Evolutionary conservation across 306 rosid genomes (phyloP).

Genomic region (Carpinus viminea): DNA sequence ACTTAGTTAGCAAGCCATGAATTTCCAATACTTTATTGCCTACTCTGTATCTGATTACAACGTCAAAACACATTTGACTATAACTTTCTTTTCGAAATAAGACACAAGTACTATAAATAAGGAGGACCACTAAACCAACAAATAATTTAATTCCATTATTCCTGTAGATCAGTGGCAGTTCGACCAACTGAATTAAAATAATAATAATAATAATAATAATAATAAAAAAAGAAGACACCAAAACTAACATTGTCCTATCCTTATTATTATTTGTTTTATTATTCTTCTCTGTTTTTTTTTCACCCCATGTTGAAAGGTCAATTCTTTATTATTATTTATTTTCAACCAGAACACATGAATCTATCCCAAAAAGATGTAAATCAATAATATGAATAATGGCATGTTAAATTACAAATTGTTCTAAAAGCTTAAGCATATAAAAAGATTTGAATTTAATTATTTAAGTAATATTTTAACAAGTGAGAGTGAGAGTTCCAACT

Average conservation of each 20-base stretch:
- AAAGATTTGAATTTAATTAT: too few species aligned
- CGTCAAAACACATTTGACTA: neutral
- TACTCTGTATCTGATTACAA: neutral
- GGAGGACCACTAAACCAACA: neutral
- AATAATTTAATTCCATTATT: neutral
- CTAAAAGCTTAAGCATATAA: too few species aligned
- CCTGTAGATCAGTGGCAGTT: slow-evolving; percentile 6
- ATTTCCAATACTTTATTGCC: neutral
- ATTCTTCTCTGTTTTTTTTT: neutral
- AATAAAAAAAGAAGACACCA: slow-evolving; percentile 11
- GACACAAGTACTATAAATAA: neutral
- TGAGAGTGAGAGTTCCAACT: too few species aligned
- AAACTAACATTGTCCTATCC: slow-evolving; percentile 14
- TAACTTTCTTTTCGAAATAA: too few species aligned
- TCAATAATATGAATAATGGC: neutral
- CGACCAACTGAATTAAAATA: slow-evolving; percentile 3
- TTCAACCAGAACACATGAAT: neutral
- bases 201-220: too few species aligned
- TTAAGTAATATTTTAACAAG: too few species aligned
- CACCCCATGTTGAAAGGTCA: neutral
- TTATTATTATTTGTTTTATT: too few species aligned
- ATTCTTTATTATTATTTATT: neutral
- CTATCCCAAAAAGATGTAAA: neutral
- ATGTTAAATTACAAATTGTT: too few species aligned
- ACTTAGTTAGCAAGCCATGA: neutral